These are phyloP conservation scores for Umbelopsis vinacea DNA, from an alignment of 192 early-diverging fungal species.

Conservation along the genomic window DNA sequence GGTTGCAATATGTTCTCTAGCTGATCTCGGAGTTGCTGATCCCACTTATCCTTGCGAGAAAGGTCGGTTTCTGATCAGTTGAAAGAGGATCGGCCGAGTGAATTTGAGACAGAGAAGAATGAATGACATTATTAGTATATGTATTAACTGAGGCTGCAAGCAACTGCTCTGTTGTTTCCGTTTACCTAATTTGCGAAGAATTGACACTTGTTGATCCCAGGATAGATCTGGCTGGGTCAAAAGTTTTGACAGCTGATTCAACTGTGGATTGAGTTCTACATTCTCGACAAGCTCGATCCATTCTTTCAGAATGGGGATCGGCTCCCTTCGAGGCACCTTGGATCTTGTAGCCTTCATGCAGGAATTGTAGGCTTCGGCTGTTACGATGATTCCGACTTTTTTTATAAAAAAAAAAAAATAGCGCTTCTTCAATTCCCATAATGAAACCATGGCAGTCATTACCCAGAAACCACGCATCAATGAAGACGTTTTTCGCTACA, in stretches of 20 bases:
- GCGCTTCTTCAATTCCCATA: too few relatives aligned
- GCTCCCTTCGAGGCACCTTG: constrained; percentile 4
- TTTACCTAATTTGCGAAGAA: constrained; percentile 13
- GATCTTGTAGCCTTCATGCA: not conserved
- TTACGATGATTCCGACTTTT: too few relatives aligned
- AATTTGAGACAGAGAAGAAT: too few relatives aligned
- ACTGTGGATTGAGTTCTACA: not conserved
- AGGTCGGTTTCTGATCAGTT: not conserved
- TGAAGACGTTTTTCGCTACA: too few relatives aligned
- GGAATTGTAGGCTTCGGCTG: too few relatives aligned
- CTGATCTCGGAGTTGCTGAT: constrained; percentile 18
- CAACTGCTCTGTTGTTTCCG: not conserved
- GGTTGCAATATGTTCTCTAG: constrained; percentile 31
- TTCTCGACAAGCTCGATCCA: not conserved
- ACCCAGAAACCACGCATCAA: too few relatives aligned
- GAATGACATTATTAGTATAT: too few relatives aligned
- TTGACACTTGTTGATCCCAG: constrained; percentile 11
- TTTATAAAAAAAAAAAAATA: too few relatives aligned
- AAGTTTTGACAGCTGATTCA: not conserved
- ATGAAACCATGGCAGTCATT: too few relatives aligned
- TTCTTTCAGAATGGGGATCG: not conserved
- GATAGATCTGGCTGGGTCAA: not conserved
- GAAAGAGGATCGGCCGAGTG: too few relatives aligned
- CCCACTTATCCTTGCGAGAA: not conserved
- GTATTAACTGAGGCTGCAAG: not conserved